A percentile compares a stretch with the other conserved stretches of the same genome.
These are phyloP conservation scores for Quercus suber DNA, from an alignment of 306 rosid species.

Conservation along the genomic window DNA sequence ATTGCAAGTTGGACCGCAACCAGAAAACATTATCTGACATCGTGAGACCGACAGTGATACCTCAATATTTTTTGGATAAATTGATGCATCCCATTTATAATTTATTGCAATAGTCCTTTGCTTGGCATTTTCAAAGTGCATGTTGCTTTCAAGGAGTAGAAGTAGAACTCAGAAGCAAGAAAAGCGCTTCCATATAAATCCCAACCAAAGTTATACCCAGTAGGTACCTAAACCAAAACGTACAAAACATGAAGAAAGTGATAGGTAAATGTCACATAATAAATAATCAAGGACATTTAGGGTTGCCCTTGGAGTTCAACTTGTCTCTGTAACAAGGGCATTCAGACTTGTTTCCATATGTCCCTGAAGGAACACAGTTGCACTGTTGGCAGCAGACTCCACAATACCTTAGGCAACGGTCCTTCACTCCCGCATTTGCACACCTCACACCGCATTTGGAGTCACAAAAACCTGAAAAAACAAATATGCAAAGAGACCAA, in stretches of 20 bases:
- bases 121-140: background rate
- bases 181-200: background rate
- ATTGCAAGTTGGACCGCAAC: too few relatives aligned
- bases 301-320: constrained; percentile 34
- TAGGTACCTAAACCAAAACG: background rate
- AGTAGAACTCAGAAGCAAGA: background rate
- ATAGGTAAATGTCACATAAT: background rate
- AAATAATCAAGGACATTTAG: constrained; percentile 29
- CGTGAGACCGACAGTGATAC: too few relatives aligned
- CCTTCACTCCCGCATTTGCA: constrained; percentile 24
- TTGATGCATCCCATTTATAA: background rate
- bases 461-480: constrained; percentile 9
- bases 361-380: constrained; percentile 33
- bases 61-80: background rate
- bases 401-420: constrained; percentile 31
- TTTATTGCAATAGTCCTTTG: background rate
- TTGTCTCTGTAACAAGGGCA: constrained; percentile 39
- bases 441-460: constrained; percentile 28
- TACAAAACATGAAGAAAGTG: background rate
- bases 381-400: constrained; percentile 33
- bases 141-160: background rate
- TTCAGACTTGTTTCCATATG: constrained; percentile 33
- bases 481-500: background rate
- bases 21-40: too few relatives aligned
- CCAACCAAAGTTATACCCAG: background rate